Evolutionary conservation across 495 filamentous ascomycete species (phyloP), one percentile per base, ranked within the genome.

Genomic region (Penicillium diatomitis): DNA sequence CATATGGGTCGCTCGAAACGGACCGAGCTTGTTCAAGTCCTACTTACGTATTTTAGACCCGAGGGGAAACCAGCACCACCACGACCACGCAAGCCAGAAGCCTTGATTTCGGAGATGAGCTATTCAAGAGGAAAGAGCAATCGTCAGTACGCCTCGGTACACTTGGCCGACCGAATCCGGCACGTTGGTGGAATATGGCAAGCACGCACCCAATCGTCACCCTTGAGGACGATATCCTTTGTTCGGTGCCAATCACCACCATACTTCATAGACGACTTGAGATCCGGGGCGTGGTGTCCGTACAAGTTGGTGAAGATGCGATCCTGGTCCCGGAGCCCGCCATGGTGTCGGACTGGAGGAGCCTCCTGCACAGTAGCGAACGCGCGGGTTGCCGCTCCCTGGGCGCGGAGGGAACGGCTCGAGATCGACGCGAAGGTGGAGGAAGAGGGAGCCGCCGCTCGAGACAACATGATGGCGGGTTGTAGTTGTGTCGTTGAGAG

Each of bases 161-260:
- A 31, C 34, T 9, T 46, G 20, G 11, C 33, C 44, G 44, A 46
- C 32, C 33, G 20, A 12, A 46, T 34, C 47, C 33, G 32, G 28
- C 20, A 33, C 32, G 39, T 34, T 39, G 36, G 10, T 27, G 27
- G 38, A 43, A 33, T 27, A 30, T 36, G 32, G 36, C 32, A 38
- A 27, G 8, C 35, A 61, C 77, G 55, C 70, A 86, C 84, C 92
- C 92, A 98, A 61, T 98, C 92, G 70, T 98, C 84, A 45, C 92
- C 92, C 76, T 98, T 97, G 53, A 87, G 67, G 45, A 98, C 66
- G 41, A 98, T 98, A 69, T 98, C 92, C 78, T 98, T 98, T 43
- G 92, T 98, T 77, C 91, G 95, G 73, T 98, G 79, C 92, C 92
- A 98, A 68, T 98, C 94, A 58, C 92, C 94, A 57, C 92, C 92